Percentiles rank a stretch among this genome's conserved stretches.
Evolutionary conservation across 495 filamentous ascomycete genomes (phyloP).

Genomic region (Penicillium paradoxum): DNA sequence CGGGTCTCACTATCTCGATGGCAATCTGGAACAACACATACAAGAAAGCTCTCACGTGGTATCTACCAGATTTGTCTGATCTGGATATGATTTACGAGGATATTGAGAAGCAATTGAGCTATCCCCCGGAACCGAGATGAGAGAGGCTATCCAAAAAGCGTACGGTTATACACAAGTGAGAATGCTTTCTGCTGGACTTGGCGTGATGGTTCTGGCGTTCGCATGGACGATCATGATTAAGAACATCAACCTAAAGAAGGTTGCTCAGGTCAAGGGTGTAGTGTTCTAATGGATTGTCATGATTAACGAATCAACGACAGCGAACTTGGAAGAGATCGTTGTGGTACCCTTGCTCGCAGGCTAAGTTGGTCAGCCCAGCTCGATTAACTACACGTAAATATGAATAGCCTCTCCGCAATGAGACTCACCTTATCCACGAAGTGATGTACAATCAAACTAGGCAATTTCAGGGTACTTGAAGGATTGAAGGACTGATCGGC

Average conservation of each 20-base stretch:
- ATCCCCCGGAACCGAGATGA: constrained; percentile 29
- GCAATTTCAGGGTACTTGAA: too few species aligned
- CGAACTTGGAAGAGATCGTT: not conserved
- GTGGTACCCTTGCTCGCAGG: too few species aligned
- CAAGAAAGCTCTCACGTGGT: constrained; percentile 38
- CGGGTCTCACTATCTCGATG: constrained; percentile 52
- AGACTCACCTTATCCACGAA: too few species aligned
- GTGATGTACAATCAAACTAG: too few species aligned
- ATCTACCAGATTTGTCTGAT: constrained; percentile 16
- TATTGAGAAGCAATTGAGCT: constrained; percentile 32
- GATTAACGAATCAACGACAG: not conserved
- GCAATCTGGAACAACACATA: constrained; percentile 62
- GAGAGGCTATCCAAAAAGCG: constrained; percentile 47
- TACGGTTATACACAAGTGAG: constrained; percentile 50
- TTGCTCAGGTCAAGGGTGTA: constrained; percentile 34
- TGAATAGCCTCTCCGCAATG: too few species aligned
- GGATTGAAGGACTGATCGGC: too few species aligned
- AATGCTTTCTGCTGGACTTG: constrained; percentile 20
- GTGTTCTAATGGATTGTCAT: constrained; percentile 9
- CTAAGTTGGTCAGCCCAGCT: too few species aligned
- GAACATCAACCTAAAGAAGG: constrained; percentile 49
- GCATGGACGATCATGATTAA: constrained; percentile 41
- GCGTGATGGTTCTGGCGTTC: constrained; percentile 31
- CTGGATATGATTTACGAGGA: constrained; percentile 48
- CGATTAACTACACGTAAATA: too few species aligned